These are phyloP conservation scores for Thymus quinquecostatus DNA, from an alignment of 257 asterid genomes.

Conservation along the genomic window DNA sequence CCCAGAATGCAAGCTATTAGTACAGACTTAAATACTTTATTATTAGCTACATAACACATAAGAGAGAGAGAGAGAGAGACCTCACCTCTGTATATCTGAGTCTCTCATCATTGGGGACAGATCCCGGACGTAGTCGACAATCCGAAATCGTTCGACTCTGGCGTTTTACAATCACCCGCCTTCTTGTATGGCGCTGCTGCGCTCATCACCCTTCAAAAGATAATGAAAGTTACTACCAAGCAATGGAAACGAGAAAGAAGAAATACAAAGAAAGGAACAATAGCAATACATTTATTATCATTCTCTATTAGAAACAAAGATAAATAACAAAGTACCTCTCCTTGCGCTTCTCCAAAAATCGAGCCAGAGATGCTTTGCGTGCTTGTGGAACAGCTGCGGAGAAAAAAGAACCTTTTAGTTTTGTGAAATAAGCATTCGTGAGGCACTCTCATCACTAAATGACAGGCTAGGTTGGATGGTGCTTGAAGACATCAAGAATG, in stretches of 20 bases:
- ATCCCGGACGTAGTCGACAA: conserved; percentile 51
- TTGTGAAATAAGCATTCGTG: conserved; percentile 1
- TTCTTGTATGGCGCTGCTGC: conserved; percentile 67
- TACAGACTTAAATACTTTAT: conserved; percentile 7
- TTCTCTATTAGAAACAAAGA: not conserved
- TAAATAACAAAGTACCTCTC: conserved; percentile 52
- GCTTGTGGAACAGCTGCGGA: conserved; percentile 69
- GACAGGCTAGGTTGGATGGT: not conserved
- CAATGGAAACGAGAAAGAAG: not conserved
- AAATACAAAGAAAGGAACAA: not conserved
- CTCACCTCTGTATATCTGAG: conserved; percentile 5
- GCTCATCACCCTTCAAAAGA: conserved; percentile 54
- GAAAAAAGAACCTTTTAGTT: not conserved
- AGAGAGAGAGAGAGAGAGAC: not conserved
- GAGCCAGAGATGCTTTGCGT: conserved; percentile 75
- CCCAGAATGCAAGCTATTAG: conserved; percentile 17
- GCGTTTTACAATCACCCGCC: conserved; percentile 34
- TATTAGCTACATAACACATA: conserved; percentile 27
- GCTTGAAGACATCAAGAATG: conserved; percentile 5
- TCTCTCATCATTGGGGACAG: conserved; percentile 41
- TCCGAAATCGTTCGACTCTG: conserved; percentile 44
- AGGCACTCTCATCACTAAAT: not conserved
- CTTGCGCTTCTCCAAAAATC: conserved; percentile 67
- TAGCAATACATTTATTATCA: not conserved
- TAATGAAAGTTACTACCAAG: too few relatives aligned